Conservation (phyloP, 2,329 filamentous ascomycete species). For the Phialophora expanda region DNA sequence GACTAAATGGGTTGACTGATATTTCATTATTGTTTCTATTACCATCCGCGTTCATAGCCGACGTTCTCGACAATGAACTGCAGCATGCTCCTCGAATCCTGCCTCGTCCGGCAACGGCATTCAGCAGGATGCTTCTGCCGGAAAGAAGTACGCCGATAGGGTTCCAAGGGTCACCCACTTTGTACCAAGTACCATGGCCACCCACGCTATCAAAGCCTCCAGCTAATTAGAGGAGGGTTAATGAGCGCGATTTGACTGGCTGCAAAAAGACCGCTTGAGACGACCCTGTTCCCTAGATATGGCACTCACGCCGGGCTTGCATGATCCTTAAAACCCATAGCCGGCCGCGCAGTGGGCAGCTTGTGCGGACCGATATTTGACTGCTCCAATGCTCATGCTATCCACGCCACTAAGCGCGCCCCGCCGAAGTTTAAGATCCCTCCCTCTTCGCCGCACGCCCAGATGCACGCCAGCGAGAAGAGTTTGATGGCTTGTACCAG, state of each 20-base stretch:
- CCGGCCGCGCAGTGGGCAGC: neutral
- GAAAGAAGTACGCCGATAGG: neutral
- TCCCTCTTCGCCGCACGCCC: neutral
- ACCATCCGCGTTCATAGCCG: slow-evolving; percentile 14
- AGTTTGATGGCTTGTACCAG: neutral
- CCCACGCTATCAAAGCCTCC: slow-evolving; percentile 17
- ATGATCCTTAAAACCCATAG: slow-evolving; percentile 14
- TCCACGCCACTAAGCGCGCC: slow-evolving; percentile 9
- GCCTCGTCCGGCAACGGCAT: slow-evolving; percentile 3
- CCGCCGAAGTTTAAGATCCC: slow-evolving; percentile 17
- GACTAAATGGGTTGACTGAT: slow-evolving; percentile 1
- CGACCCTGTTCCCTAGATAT: slow-evolving; percentile 16
- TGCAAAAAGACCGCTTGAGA: slow-evolving; percentile 11
- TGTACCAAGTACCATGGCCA: slow-evolving; percentile 6
- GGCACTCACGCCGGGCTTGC: slow-evolving; percentile 11
- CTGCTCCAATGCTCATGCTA: neutral
- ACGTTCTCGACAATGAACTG: slow-evolving; percentile 1
- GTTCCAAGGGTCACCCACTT: neutral
- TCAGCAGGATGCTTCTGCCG: slow-evolving; percentile 3
- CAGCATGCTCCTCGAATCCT: slow-evolving; percentile 10
- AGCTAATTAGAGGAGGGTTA: neutral
- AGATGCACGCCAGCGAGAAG: neutral
- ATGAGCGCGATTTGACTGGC: slow-evolving; percentile 9
- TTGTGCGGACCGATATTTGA: slow-evolving; percentile 9
- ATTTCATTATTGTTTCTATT: slow-evolving; percentile 21